Percentiles rank a stretch among this genome's conserved stretches.
phyloP scores from a whole-genome alignment of 768 basidiomycete species.

The Lactarius quietus region DNA sequence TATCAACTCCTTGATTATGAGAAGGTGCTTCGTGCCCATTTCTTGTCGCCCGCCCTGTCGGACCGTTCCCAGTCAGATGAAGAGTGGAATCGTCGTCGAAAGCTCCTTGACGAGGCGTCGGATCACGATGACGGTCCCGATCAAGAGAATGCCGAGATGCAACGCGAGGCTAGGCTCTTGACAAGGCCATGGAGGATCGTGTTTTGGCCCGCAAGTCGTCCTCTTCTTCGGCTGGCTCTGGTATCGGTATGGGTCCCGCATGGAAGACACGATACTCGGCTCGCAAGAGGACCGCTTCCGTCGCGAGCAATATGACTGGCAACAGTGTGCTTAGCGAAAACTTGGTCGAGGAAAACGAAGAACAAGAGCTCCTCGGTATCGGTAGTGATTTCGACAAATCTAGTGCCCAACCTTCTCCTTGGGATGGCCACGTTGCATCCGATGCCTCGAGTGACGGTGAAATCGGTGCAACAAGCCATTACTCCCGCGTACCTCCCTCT shows the following conservation, averaged over 20 bases:
- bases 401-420: conserved; percentile 34
- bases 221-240: conserved; percentile 58
- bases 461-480: conserved; percentile 4
- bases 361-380: conserved; percentile 63
- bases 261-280: conserved; percentile 62
- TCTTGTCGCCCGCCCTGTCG: conserved; percentile 47
- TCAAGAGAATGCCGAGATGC: conserved; percentile 52
- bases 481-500: conserved; percentile 10
- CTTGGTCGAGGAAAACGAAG: conserved; percentile 79
- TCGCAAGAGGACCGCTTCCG: conserved; percentile 70
- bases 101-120: conserved; percentile 52
- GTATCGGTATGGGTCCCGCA: conserved; percentile 61
- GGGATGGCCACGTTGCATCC: conserved; percentile 32
- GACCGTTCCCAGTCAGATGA: conserved; percentile 61
- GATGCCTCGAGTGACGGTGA: conserved; percentile 31
- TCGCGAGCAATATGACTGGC: conserved; percentile 64
- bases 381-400: conserved; percentile 57
- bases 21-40: conserved; percentile 53
- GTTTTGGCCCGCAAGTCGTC: conserved; percentile 72
- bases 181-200: conserved; percentile 86
- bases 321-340: conserved; percentile 75
- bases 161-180: conserved; percentile 81
- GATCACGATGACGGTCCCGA: conserved; percentile 47
- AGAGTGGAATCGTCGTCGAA: conserved; percentile 74
- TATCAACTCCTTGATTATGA: conserved; percentile 94